phyloP scores from a whole-genome alignment of 2,329 filamentous ascomycete genomes.

The Claviceps paspali region DNA sequence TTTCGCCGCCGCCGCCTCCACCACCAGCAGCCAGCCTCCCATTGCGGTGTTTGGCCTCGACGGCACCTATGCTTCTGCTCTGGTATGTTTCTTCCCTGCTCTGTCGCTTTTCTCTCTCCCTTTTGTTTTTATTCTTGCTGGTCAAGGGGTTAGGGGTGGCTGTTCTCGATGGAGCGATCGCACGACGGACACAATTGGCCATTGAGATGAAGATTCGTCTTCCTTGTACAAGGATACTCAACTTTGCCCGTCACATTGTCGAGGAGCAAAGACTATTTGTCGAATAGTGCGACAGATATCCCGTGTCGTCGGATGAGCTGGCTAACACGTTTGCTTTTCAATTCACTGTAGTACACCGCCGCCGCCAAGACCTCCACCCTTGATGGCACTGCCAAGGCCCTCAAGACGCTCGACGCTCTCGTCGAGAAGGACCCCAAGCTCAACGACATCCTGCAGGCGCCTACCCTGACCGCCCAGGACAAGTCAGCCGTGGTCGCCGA shows the following conservation, averaged over 20 bases:
- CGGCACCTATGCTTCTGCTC: slow-evolving; percentile 93
- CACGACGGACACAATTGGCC: too few relatives aligned
- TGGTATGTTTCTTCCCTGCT: too few relatives aligned
- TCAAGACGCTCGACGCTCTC: slow-evolving; percentile 54
- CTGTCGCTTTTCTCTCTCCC: too few relatives aligned
- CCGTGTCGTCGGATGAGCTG: too few relatives aligned
- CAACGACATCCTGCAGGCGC: slow-evolving; percentile 55
- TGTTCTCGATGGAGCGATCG: too few relatives aligned
- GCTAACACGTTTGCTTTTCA: slow-evolving; percentile 5
- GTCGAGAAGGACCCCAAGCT: slow-evolving; percentile 80
- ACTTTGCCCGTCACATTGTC: too few relatives aligned
- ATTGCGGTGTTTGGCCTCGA: slow-evolving; percentile 89
- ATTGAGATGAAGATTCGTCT: too few relatives aligned
- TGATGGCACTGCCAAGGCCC: slow-evolving; percentile 70
- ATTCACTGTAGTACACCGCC: slow-evolving; percentile 67
- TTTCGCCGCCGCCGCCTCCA: slow-evolving; percentile 65
- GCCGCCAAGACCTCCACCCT: slow-evolving; percentile 76
- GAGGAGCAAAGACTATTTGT: too few relatives aligned
- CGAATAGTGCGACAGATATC: too few relatives aligned
- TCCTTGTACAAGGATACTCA: too few relatives aligned
- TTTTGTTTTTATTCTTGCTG: too few relatives aligned
- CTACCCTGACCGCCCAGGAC: slow-evolving; percentile 63
- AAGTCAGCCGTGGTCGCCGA: slow-evolving; percentile 78
- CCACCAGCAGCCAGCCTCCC: slow-evolving; percentile 63
- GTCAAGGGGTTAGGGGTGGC: too few relatives aligned